These are phyloP conservation scores for Rhodocollybia butyracea DNA, from an alignment of 768 basidiomycete species.

Conservation along the genomic window DNA sequence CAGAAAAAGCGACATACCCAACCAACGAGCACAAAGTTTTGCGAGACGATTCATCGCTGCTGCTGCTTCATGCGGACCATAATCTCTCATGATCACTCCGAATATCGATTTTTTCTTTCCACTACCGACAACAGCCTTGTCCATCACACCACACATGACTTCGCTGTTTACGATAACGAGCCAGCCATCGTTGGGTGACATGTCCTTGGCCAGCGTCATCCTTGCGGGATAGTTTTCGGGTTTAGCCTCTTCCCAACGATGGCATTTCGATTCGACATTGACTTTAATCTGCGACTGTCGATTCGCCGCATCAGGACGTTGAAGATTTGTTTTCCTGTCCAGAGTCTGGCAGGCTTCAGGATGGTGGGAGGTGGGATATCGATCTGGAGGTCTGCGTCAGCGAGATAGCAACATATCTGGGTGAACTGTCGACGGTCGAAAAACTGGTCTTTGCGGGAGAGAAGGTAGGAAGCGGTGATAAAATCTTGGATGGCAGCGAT, in stretches of 20 bases:
- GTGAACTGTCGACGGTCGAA: slow-evolving; percentile 93
- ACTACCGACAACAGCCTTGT: slow-evolving; percentile 95
- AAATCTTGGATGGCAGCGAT: slow-evolving; percentile 99
- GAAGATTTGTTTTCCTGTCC: slow-evolving; percentile 99
- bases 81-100: slow-evolving; percentile 95
- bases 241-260: slow-evolving; percentile 80
- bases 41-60: slow-evolving; percentile 94
- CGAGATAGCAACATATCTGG: slow-evolving; percentile 93
- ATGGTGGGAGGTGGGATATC: slow-evolving; percentile 95
- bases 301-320: slow-evolving; percentile 93
- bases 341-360: slow-evolving; percentile 87
- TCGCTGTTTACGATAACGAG: slow-evolving; percentile 96
- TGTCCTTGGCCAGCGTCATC: slow-evolving; percentile 68
- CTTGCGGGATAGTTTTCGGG: slow-evolving; percentile 54
- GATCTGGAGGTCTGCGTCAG: slow-evolving; percentile 87
- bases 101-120: slow-evolving; percentile 99
- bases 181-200: slow-evolving; percentile 97
- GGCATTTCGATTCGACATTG: slow-evolving; percentile 95
- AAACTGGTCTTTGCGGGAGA: slow-evolving; percentile 90
- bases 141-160: slow-evolving; percentile 99
- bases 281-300: slow-evolving; percentile 77
- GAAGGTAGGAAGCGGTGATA: slow-evolving; percentile 95
- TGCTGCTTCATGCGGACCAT: slow-evolving; percentile 92
- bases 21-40: slow-evolving; percentile 91
- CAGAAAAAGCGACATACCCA: slow-evolving; percentile 57